Evolutionary conservation across 768 basidiomycete species (phyloP).

Genomic region (Inosperma sp.): DNA sequence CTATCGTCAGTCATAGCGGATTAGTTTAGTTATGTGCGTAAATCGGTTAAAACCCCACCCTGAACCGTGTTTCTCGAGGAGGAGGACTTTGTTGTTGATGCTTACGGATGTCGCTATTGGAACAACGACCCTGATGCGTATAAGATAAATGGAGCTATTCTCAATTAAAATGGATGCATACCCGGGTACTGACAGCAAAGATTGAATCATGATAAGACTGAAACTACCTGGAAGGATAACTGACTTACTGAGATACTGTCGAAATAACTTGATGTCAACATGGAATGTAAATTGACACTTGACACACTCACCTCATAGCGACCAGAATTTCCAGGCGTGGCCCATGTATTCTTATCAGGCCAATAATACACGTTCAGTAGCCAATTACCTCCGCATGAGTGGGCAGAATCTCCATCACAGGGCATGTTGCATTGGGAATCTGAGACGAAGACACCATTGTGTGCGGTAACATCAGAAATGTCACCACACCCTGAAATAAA

Average conservation of each 20-base stretch:
- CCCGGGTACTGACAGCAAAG: constrained; percentile 45
- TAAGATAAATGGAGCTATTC: constrained; percentile 4
- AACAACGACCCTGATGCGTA: constrained; percentile 40
- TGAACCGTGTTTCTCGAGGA: constrained; percentile 72
- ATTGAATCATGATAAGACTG: background rate
- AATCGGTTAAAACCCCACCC: constrained; percentile 38
- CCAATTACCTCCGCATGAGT: no score
- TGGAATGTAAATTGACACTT: background rate
- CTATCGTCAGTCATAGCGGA: no score
- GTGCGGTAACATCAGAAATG: constrained; percentile 43
- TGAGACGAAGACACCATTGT: constrained; percentile 35
- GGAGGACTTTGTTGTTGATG: no score
- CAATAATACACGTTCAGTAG: constrained; percentile 54
- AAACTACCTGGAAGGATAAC: constrained; percentile 40
- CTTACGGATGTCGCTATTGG: no score
- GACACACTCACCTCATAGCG: no score
- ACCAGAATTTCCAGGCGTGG: constrained; percentile 59
- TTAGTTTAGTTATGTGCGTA: background rate
- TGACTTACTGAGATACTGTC: no score
- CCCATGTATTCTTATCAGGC: constrained; percentile 57
- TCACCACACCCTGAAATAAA: constrained; percentile 66
- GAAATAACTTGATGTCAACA: constrained; percentile 8
- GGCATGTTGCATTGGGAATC: constrained; percentile 44
- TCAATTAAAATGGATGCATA: constrained; percentile 24
- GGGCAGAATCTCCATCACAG: constrained; percentile 67